Conservation (phyloP, 768 basidiomycete genomes). For the Exsudoporus frostii region DNA sequence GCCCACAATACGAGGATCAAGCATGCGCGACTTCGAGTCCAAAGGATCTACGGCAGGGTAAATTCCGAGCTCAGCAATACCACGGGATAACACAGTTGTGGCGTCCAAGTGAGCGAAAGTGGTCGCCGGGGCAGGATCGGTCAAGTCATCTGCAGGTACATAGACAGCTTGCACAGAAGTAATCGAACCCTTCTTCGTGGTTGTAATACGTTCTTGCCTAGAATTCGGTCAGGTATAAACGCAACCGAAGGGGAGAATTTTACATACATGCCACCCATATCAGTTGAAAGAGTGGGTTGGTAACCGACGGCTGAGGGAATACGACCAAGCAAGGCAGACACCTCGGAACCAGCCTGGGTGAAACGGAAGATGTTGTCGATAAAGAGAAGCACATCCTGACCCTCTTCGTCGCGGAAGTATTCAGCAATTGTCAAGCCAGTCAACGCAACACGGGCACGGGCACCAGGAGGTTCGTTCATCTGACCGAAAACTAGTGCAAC, state of each 20-base stretch:
- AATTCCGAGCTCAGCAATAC: slow-evolving; percentile 98
- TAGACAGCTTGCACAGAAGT: slow-evolving; percentile 99
- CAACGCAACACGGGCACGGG: slow-evolving; percentile 99
- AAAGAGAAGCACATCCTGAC: slow-evolving; percentile 99
- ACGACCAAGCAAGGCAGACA: slow-evolving; percentile 99
- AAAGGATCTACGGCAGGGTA: slow-evolving; percentile 99
- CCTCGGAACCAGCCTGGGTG: slow-evolving; percentile 99
- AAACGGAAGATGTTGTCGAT: slow-evolving; percentile 99
- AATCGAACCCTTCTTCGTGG: slow-evolving; percentile 99
- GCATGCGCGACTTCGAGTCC: slow-evolving; percentile 99
- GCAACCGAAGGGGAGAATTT: background rate
- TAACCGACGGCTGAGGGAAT: slow-evolving; percentile 99
- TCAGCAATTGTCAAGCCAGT: slow-evolving; percentile 99
- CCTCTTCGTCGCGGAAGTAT: slow-evolving; percentile 99
- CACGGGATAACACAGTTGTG: slow-evolving; percentile 98
- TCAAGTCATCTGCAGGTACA: slow-evolving; percentile 99
- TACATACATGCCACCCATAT: slow-evolving; percentile 98
- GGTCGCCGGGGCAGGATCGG: slow-evolving; percentile 98
- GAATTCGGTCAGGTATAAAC: slow-evolving; percentile 5
- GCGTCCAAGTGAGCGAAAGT: slow-evolving; percentile 99
- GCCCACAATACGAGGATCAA: slow-evolving; percentile 98
- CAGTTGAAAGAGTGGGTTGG: slow-evolving; percentile 98
- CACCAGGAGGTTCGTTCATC: slow-evolving; percentile 99
- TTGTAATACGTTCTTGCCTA: slow-evolving; percentile 99
- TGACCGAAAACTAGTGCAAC: slow-evolving; percentile 99